Evolutionary conservation across 2,329 filamentous ascomycete species (phyloP), one percentile per base, ranked within the genome.

Genomic region (Xylariaceae sp.): DNA sequence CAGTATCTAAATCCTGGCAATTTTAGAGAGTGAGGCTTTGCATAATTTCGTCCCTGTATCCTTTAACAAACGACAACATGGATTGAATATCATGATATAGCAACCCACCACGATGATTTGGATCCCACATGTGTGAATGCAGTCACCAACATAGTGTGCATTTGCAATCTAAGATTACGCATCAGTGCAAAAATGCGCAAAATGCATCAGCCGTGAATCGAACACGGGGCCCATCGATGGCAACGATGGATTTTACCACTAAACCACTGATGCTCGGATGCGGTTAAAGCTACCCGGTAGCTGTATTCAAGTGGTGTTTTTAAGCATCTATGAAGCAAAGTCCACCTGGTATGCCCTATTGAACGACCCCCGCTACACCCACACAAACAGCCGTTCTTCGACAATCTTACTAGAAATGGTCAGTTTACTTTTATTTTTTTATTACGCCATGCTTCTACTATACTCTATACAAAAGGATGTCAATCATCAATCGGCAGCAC

Each of bases 241-340:
- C 71, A 74, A 74, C 71, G 71, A 74, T 71, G 71, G 69, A 74
- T 74, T 73, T 72, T 74, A 74, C 71, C 71, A 73, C 70, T 74
- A 73, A 73, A 74, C 71, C 71, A 74, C 69, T 70, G 63, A 61
- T 64, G 62, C 62, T 52, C 5, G 22, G 9, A n/a, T n/a, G n/a
- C n/a, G n/a, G n/a, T 6, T 43, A 11, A 6, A 22, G 12, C 10
- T 27, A 27, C 7, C 22, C 12, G 41, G 17, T 9, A 43, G 12
- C 6, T 19, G 9, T 42, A n/a, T 19, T 15, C 10, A 19, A 42
- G 10, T 42, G 17, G 40, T 5, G 10, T 6, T 42, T 42, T 14
- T 18, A 27, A 14, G 9, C 27, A 22, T 42, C 14, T n/a, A 41
- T 19, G 18, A 17, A 15, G 14, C 39, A 15, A 40, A 9, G 18